A percentile compares a stretch with the other conserved stretches of the same genome.
These are phyloP conservation scores for Entophlyctis helioformis DNA, from an alignment of 192 early-diverging fungal genomes.

Conservation along the genomic window DNA sequence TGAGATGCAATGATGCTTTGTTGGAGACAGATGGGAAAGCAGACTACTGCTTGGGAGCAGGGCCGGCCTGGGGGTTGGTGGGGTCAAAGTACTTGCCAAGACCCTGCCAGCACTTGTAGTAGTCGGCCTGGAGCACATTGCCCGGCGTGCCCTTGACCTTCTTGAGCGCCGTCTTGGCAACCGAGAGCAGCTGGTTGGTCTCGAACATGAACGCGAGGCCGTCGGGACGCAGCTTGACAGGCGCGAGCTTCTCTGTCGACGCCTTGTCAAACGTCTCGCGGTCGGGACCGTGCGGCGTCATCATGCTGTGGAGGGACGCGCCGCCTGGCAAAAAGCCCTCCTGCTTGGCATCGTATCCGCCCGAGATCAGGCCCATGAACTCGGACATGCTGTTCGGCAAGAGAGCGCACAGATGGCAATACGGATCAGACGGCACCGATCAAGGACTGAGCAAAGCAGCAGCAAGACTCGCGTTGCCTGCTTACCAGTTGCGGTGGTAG, in stretches of 20 bases:
- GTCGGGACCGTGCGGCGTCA: conserved; percentile 93
- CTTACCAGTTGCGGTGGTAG: conserved; percentile 83
- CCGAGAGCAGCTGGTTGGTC: conserved; percentile 62
- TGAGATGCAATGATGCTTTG: too few species aligned
- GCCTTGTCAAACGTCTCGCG: conserved; percentile 61
- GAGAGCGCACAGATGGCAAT: too few species aligned
- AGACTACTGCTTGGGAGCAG: too few species aligned
- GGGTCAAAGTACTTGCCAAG: conserved; percentile 38
- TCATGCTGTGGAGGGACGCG: conserved; percentile 58
- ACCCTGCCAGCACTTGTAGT: conserved; percentile 78
- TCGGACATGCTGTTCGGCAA: conserved; percentile 67
- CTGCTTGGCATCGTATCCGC: conserved; percentile 87
- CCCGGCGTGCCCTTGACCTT: conserved; percentile 31
- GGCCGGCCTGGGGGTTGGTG: too few species aligned
- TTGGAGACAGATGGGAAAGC: too few species aligned
- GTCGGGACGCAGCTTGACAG: conserved; percentile 67
- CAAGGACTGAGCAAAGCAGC: not conserved
- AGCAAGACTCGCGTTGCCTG: not conserved
- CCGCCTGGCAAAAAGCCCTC: conserved; percentile 89
- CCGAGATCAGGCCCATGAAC: conserved; percentile 93
- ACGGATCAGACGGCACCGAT: too few species aligned
- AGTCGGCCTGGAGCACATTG: conserved; percentile 65
- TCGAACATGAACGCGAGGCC: conserved; percentile 97
- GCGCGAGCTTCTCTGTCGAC: conserved; percentile 55
- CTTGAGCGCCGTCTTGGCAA: conserved; percentile 71